Base-by-base conservation (phyloP, 75 land plant species). In the Pseudotsuga menziesii region DNA sequence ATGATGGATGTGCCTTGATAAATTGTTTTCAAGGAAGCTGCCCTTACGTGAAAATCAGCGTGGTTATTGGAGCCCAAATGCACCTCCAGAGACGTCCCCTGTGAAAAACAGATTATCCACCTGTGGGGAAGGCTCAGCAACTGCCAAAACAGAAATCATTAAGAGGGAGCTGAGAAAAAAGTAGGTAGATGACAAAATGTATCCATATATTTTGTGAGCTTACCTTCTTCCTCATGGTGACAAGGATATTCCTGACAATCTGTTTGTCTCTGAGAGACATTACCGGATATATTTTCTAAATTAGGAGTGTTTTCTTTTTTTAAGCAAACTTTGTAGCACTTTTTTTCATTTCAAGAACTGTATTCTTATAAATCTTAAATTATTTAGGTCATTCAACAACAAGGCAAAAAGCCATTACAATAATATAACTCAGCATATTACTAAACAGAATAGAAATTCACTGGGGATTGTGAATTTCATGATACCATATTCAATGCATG, bases 11-110 rank as follows among this genome's bases (percentile, higher is more conserved):
- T 60, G 57, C 88, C 88, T 71, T 73, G 70, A 67, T 55, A 88
- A 52, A 92, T 44, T n/a, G 77, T 75, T 79, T 17, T 89, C 90
- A 8, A 78, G 63, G 75, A 72, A 91, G 79, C 82, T 85, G 23
- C 94, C 94, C 74, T 81, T 79, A 92, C 59, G 59, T 80, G 80
- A 58, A 90, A 92, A 73, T 92, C 94, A 26, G 84, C 83, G 2
- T 36, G 55, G 2, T 70, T 64, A 58, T 91, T 88, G 2, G 26
- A n/a, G 1, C 88, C 83, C 54, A 91, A 60, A 58, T 82, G 82
- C 69, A 91, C 93, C 15, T 89, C 73, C 26, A 91, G 56, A 12
- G 77, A 36, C 0, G 93, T 86, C 75, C 75, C 80, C 82, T 5
- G 58, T 79, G 79, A 84, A 91, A 1, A 86, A 11, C 9, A 81